Conservation (phyloP, 2,329 filamentous ascomycete species). For the Fusarium subglutinans region DNA sequence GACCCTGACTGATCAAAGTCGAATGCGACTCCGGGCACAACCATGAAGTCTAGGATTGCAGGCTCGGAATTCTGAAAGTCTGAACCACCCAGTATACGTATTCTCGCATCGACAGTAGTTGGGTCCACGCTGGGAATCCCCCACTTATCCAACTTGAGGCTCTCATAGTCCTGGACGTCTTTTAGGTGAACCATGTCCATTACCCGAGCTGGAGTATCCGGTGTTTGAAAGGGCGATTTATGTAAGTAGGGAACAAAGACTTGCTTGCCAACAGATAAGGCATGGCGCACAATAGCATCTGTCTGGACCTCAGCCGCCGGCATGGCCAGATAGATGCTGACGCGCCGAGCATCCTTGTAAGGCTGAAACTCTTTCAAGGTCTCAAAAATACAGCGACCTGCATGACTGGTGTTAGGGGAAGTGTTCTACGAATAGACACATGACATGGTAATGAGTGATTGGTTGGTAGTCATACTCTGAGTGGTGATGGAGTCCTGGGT, state of each 20-base stretch:
- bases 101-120: conserved; percentile 70
- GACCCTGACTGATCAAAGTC: conserved; percentile 66
- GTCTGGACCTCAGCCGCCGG: conserved; percentile 87
- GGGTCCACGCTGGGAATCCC: conserved; percentile 87
- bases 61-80: conserved; percentile 55
- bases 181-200: conserved; percentile 95
- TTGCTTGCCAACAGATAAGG: conserved; percentile 78
- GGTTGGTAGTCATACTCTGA: conserved; percentile 71
- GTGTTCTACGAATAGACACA: conserved; percentile 6
- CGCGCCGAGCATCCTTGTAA: conserved; percentile 76
- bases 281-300: conserved; percentile 81
- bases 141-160: conserved; percentile 83
- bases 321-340: conserved; percentile 96
- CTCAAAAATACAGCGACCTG: conserved; percentile 73
- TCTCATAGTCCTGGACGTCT: conserved; percentile 79
- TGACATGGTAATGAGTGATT: background rate
- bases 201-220: conserved; percentile 67
- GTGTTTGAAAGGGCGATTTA: conserved; percentile 59
- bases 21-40: conserved; percentile 94
- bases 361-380: conserved; percentile 73
- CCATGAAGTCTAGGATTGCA: conserved; percentile 78
- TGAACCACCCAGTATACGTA: conserved; percentile 76
- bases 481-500: conserved; percentile 67
- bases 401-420: conserved; percentile 30
- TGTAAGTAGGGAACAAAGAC: conserved; percentile 94